Evolutionary conservation across 768 basidiomycete genomes (phyloP).

Genomic region (Macrocybe gigantea): DNA sequence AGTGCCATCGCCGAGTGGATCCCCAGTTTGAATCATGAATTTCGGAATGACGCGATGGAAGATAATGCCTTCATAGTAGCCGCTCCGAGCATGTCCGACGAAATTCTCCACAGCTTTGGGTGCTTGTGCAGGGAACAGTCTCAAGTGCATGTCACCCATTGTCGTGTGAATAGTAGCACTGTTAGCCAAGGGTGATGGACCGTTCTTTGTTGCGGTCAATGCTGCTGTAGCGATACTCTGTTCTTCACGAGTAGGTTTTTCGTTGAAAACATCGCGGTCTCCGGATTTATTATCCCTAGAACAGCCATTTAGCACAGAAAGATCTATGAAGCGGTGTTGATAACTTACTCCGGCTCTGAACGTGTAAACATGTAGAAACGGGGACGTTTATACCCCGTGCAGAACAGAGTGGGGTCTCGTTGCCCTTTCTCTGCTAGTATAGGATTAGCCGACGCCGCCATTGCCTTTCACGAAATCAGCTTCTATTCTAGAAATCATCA

Average conservation of each 20-base stretch:
- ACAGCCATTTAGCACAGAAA: not conserved
- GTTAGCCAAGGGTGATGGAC: slow-evolving; percentile 69
- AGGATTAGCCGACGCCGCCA: slow-evolving; percentile 95
- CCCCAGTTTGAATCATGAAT: slow-evolving; percentile 98
- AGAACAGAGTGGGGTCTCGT: slow-evolving; percentile 88
- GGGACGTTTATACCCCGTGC: slow-evolving; percentile 87
- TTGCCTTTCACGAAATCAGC: slow-evolving; percentile 47
- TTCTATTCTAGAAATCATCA: not conserved
- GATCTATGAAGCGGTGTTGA: not conserved
- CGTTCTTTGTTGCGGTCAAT: slow-evolving; percentile 36
- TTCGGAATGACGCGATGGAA: slow-evolving; percentile 98
- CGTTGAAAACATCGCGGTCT: slow-evolving; percentile 97
- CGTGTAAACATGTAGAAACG: slow-evolving; percentile 96
- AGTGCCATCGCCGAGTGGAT: slow-evolving; percentile 92
- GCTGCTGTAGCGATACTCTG: slow-evolving; percentile 76
- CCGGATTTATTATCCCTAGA: slow-evolving; percentile 76
- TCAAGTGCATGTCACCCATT: slow-evolving; percentile 86
- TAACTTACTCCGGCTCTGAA: slow-evolving; percentile 78
- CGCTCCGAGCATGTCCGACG: slow-evolving; percentile 82
- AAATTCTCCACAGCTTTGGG: slow-evolving; percentile 99
- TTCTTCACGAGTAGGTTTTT: slow-evolving; percentile 94
- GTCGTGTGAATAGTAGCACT: slow-evolving; percentile 93
- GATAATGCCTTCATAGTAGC: slow-evolving; percentile 88
- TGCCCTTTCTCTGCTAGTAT: slow-evolving; percentile 80
- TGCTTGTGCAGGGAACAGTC: slow-evolving; percentile 84